Conservation (phyloP, 768 basidiomycete genomes). For the Leccinum aurantiacum region DNA sequence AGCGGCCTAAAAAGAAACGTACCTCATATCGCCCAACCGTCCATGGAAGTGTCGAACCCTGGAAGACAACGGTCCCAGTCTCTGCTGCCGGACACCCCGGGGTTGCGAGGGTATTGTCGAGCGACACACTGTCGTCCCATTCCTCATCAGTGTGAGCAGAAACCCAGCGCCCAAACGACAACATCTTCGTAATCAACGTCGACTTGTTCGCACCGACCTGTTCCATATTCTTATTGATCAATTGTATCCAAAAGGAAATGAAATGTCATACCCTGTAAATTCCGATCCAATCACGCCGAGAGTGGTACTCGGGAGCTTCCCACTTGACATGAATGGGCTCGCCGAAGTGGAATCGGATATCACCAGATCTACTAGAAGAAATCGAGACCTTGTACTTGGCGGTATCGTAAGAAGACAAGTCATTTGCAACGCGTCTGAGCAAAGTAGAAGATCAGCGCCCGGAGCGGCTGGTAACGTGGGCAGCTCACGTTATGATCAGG, state of each 20-base stretch:
- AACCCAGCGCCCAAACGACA: conserved; percentile 70
- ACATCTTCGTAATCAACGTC: conserved; percentile 65
- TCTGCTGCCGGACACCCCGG: conserved; percentile 44
- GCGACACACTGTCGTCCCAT: conserved; percentile 85
- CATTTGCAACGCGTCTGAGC: conserved; percentile 72
- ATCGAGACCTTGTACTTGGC: conserved; percentile 74
- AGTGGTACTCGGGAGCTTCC: conserved; percentile 85
- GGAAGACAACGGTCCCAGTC: conserved; percentile 71
- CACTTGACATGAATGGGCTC: conserved; percentile 85
- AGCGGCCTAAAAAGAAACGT: not conserved
- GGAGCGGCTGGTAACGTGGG: not conserved
- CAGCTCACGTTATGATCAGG: conserved; percentile 84
- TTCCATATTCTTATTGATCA: conserved; percentile 5
- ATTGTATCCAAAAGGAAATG: not conserved
- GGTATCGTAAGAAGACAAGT: conserved; percentile 77
- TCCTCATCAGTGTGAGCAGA: conserved; percentile 82
- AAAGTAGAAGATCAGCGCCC: conserved; percentile 1
- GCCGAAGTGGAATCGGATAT: conserved; percentile 79
- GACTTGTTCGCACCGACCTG: conserved; percentile 89
- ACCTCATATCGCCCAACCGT: conserved; percentile 80
- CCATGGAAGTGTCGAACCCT: conserved; percentile 83
- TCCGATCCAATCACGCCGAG: conserved; percentile 94
- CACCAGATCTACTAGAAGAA: conserved; percentile 50
- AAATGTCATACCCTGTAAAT: conserved; percentile 65
- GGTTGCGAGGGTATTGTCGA: conserved; percentile 42